Conservation (phyloP, 805 yeast genomes). For the Candida vartiovaarae region DNA sequence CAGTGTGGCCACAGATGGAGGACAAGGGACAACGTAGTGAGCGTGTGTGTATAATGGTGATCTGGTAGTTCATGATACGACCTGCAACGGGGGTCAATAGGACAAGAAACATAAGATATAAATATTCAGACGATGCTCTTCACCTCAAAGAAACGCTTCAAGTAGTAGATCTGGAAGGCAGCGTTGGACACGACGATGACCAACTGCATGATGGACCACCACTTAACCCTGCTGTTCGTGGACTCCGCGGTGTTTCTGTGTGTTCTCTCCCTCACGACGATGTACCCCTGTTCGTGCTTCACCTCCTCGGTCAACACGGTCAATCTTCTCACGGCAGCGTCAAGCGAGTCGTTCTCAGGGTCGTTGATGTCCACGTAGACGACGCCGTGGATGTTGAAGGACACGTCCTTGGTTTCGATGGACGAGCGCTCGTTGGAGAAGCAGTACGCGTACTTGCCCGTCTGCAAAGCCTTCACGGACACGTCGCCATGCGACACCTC, state of each 20-base stretch:
- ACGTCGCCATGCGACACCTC: constrained; percentile 79
- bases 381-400: constrained; percentile 92
- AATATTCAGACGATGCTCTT: constrained; percentile 65
- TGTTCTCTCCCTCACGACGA: constrained; percentile 92
- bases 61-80: too few species aligned
- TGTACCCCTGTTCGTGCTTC: constrained; percentile 84
- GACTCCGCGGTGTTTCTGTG: constrained; percentile 99
- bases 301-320: constrained; percentile 76
- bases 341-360: constrained; percentile 72
- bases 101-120: too few species aligned
- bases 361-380: constrained; percentile 76
- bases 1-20: too few species aligned
- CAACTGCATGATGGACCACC: constrained; percentile 95
- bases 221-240: constrained; percentile 92
- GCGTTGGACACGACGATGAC: constrained; percentile 81
- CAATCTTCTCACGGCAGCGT: constrained; percentile 72
- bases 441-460: constrained; percentile 82
- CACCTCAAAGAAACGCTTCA: constrained; percentile 93
- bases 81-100: too few species aligned
- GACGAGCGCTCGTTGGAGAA: constrained; percentile 80
- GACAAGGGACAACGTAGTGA: too few species aligned
- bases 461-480: constrained; percentile 51
- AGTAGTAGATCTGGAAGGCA: constrained; percentile 86
- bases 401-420: constrained; percentile 76
- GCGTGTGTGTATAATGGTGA: too few species aligned